Evolutionary conservation across 345 rosid species (phyloP).

Genomic region (Lenwebbia sp.): DNA sequence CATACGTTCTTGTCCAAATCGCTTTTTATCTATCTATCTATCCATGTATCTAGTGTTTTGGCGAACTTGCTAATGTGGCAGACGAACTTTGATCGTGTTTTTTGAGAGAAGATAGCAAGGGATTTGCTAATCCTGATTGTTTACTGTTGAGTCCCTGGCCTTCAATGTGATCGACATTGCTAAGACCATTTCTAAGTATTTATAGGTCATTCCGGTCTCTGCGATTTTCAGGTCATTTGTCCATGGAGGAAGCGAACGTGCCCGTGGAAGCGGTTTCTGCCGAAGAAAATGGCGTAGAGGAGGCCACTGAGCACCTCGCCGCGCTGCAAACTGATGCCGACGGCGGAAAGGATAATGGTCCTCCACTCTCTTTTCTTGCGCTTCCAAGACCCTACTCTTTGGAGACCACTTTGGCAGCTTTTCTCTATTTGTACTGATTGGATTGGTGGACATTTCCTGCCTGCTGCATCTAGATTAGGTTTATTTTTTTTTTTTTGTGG

Average conservation of each 20-base stretch:
- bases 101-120: too few relatives aligned
- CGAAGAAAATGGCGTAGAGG: not conserved
- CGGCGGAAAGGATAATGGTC: not conserved
- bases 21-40: not conserved
- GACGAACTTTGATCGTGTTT: not conserved
- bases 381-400: not conserved
- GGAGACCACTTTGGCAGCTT: not conserved
- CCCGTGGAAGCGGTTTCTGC: not conserved
- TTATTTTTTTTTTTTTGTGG: not conserved
- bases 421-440: not conserved
- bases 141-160: too few relatives aligned
- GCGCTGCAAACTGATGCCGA: not conserved
- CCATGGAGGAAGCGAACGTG: not conserved
- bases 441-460: not conserved
- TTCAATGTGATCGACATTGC: not conserved
- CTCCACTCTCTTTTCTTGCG: not conserved
- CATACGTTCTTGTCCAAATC: not conserved
- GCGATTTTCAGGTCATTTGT: not conserved
- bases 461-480: not conserved
- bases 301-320: not conserved
- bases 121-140: too few relatives aligned
- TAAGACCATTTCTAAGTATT: not conserved
- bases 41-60: not conserved
- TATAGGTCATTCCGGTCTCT: not conserved
- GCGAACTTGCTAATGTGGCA: not conserved